Base-by-base conservation (phyloP, 2,329 filamentous ascomycete genomes). In the Boeremia exigua region DNA sequence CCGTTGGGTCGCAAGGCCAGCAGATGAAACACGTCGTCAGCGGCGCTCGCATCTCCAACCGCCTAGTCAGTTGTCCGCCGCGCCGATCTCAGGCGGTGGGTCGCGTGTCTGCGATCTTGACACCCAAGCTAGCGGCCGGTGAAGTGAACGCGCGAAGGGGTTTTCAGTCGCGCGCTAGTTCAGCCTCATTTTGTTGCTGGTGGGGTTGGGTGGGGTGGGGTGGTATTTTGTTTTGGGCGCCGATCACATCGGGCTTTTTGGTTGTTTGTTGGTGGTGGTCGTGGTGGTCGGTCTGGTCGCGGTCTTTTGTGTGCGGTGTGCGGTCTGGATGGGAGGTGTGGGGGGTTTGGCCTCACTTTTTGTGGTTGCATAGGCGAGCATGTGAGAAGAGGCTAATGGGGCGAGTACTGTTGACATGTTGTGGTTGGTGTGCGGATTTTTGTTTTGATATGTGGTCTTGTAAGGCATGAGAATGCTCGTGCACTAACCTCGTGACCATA, bases 1-100 rank as follows among this genome's bases (percentile, higher is more conserved):
- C 42, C 33, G 48, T 52, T 52, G 48, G 40, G 42, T 45, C 17
- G 48, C 40, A 39, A 29, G 40, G 48, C 49, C 12, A 19, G 10
- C 6, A 46, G 17, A 12, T 34, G 49, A 46, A 52, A 40, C 42
- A 10, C 6, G 8, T 50, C 23, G 8, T 8, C 43, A 23, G 19
- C 19, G 19, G 19, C 19, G 19, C 27, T 2, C 23, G 32, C 38
- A 23, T 17, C 37, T 17, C 19, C n/a, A 37, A 7, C n/a, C 19
- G n/a, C 15, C 34, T 37, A 19, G 9, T 37, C 2, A 9, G 10
- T 15, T 37, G 17, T 39, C 10, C 19, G 9, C 8, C 7, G 19
- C 10, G 19, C 37, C 37, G 37, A 39, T 39, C 37, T 27, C 6
- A 39, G 17, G 37, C 37, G 37, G 37, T 39, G n/a, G 19, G 17